Base-by-base conservation (phyloP, 2,329 filamentous ascomycete species). In the Monilinia vaccinii-corymbosi region DNA sequence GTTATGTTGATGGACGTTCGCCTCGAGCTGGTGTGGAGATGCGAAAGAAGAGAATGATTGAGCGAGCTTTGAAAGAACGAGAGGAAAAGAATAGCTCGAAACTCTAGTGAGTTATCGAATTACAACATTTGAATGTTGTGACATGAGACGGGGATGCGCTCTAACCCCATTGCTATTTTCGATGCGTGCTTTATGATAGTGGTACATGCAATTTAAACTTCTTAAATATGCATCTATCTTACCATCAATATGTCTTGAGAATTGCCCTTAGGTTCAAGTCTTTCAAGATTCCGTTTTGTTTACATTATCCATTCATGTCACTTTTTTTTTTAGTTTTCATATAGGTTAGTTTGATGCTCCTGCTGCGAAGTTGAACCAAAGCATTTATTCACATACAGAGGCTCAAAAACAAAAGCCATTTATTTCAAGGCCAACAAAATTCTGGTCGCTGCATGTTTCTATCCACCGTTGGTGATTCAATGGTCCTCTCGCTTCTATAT, bases 21-120 rank as follows among this genome's bases (percentile, higher is more conserved):
- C 69, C 69, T 8, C 65, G 69, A 56, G 60, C 64, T 2, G 67
- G 66, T 1, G 63, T 70, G n/a, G 69, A 71, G 61, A 68, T 70
- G 64, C 64, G 67, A 53, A 71, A 69, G 65, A 65, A 65, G 61
- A 67, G 66, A 53, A 61, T 71, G 62, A 62, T 71, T 56, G 68
- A 69, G 53, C 68, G 66, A 65, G 67, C 59, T 3, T 40, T 65
- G 18, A 63, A 62, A 34, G 50, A 63, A 47, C 60, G 31, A 38
- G 57, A 59, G 6, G 36, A 53, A 34, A 32, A 55, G 16, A 31
- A 4, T 23, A 47, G 16, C 16, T 52, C 57, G 18, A 59, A 59
- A 52, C 48, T 59, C 34, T 59, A 31, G 25, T 38, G 9, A 6
- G 18, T 8, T 2, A 8, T 31, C n/a, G 25, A 23, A 32, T 10